phyloP scores from a whole-genome alignment of 192 early-diverging fungal species.

The Martensiomyces pterosporus region DNA sequence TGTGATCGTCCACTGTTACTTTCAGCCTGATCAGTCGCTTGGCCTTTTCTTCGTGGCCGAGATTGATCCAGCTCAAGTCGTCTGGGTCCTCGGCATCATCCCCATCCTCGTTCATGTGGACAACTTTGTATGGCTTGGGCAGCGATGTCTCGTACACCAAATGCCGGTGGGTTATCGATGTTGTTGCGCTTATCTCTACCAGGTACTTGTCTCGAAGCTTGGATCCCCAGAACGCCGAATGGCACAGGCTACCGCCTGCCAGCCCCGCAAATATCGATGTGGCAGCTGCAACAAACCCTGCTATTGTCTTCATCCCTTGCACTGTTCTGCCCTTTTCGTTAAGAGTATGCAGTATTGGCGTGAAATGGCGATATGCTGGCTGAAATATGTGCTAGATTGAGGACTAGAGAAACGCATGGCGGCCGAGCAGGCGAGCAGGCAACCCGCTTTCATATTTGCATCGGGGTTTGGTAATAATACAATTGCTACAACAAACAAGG shows the following conservation, averaged over 20 bases:
- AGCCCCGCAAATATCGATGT: too few relatives aligned
- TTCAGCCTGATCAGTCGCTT: conserved; percentile 33
- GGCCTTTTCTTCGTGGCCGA: conserved; percentile 37
- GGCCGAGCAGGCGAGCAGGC: too few relatives aligned
- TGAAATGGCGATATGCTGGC: too few relatives aligned
- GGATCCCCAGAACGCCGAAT: conserved; percentile 38
- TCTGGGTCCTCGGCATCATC: conserved; percentile 39
- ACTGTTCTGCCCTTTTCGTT: too few relatives aligned
- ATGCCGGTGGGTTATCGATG: conserved; percentile 25
- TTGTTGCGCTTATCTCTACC: conserved; percentile 27
- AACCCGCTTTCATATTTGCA: too few relatives aligned
- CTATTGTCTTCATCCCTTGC: too few relatives aligned
- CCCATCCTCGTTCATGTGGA: conserved; percentile 40
- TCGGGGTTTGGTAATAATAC: too few relatives aligned
- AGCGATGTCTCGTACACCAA: conserved; percentile 41
- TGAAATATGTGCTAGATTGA: too few relatives aligned
- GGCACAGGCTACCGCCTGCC: conserved; percentile 21
- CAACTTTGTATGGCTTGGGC: conserved; percentile 45
- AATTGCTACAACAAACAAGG: too few relatives aligned
- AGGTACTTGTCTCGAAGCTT: conserved; percentile 33
- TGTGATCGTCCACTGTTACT: conserved; percentile 39
- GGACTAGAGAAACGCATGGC: too few relatives aligned
- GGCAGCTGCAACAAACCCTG: not conserved
- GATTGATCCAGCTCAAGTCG: conserved; percentile 41
- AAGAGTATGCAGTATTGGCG: too few relatives aligned